Evolutionary conservation across 331 rosid genomes (phyloP).

Genomic region (Malus hybrid): DNA sequence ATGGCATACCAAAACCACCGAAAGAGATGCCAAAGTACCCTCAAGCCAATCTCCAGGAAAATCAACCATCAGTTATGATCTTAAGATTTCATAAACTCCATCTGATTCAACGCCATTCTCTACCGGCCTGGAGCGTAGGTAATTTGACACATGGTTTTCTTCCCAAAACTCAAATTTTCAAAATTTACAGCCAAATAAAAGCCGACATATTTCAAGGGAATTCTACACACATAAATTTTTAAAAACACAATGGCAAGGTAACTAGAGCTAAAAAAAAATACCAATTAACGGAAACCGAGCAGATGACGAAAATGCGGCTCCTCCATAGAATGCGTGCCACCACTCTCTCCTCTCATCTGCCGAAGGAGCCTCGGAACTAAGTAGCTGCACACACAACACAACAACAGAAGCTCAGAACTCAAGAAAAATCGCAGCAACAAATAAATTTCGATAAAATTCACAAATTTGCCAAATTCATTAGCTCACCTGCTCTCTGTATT

Average conservation of each 20-base stretch:
- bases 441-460: not conserved
- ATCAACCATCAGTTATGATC: not conserved
- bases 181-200: not conserved
- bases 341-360: constrained; percentile 45
- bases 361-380: constrained; percentile 35
- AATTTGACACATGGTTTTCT: not conserved
- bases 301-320: constrained; percentile 60
- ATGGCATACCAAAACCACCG: not conserved
- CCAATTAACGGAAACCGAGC: constrained; percentile 69
- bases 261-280: constrained; percentile 16
- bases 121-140: not conserved
- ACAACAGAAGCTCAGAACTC: not conserved
- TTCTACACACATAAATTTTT: not conserved
- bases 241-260: not conserved
- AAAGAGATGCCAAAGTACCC: not conserved
- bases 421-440: not conserved
- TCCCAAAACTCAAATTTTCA: not conserved
- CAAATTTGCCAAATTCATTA: not conserved
- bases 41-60: too few relatives aligned
- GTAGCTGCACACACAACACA: constrained; percentile 32
- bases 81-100: not conserved
- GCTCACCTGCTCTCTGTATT: constrained; percentile 58
- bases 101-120: not conserved
- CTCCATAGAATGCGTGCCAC: constrained; percentile 60
- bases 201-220: not conserved